phyloP scores from a whole-genome alignment of 306 rosid genomes.

The Prunus kanzakura region DNA sequence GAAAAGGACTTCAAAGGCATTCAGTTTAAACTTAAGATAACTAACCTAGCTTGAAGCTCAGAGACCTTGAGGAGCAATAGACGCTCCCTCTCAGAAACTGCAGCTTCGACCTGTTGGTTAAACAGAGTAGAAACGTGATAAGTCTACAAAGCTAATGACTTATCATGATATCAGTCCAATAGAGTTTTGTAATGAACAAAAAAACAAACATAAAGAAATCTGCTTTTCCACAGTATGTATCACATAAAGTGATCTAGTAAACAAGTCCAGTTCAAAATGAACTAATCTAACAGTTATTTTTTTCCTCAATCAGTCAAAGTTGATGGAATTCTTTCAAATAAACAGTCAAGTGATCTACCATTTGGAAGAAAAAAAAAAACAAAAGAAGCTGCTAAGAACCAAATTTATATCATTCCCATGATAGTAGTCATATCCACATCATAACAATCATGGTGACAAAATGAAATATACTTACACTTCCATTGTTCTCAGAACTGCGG shows the following conservation, averaged over 20 bases:
- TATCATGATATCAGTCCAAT: background rate
- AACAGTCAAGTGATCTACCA: background rate
- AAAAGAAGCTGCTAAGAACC: background rate
- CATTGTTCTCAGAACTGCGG: conserved; percentile 78
- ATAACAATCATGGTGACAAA: background rate
- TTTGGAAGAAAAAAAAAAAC: background rate
- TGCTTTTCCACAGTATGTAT: background rate
- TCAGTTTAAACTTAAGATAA: conserved; percentile 12
- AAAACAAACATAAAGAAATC: background rate
- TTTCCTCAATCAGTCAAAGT: background rate
- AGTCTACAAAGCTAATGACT: conserved; percentile 8
- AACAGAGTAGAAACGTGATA: conserved; percentile 10
- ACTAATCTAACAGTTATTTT: background rate
- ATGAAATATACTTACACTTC: conserved; percentile 57
- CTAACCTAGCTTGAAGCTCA: conserved; percentile 89
- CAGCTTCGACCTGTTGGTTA: conserved; percentile 55
- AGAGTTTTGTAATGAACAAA: background rate
- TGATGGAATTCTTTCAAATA: background rate
- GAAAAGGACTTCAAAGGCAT: conserved; percentile 13
- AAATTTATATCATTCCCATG: background rate
- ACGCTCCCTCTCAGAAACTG: conserved; percentile 76
- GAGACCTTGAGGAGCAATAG: conserved; percentile 56
- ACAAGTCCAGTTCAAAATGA: background rate
- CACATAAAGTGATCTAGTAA: background rate
- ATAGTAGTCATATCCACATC: background rate